These are phyloP conservation scores for Penicillium sp. DNA, from an alignment of 2,329 filamentous ascomycete genomes.

Conservation along the genomic window DNA sequence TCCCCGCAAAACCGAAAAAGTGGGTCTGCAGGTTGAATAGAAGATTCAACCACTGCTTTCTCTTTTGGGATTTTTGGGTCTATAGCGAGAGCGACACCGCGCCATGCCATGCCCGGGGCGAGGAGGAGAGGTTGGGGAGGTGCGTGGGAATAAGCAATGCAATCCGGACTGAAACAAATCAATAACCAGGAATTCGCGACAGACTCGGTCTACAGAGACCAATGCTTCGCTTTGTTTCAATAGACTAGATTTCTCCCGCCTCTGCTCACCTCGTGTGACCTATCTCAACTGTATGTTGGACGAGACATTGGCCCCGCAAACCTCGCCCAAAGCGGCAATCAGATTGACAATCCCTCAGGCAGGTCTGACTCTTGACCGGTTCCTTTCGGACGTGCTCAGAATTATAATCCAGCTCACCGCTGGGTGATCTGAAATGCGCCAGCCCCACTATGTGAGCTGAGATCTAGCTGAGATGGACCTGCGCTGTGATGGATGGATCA, in stretches of 20 bases:
- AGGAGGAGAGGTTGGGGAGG: not conserved
- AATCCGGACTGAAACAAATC: not conserved
- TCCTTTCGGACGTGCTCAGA: not conserved
- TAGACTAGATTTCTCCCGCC: not conserved
- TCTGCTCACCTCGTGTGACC: too few relatives aligned
- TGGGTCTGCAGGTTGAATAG: too few relatives aligned
- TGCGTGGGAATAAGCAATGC: not conserved
- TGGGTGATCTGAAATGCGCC: not conserved
- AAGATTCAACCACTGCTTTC: too few relatives aligned
- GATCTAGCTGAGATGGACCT: not conserved
- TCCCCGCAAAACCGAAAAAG: too few relatives aligned
- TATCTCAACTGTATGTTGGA: not conserved
- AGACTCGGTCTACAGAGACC: not conserved
- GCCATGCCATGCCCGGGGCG: not conserved
- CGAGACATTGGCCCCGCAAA: not conserved
- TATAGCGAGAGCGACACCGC: too few relatives aligned
- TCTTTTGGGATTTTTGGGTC: too few relatives aligned
- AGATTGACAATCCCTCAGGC: not conserved
- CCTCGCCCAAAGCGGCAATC: not conserved
- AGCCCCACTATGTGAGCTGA: not conserved
- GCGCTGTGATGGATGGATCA: not conserved
- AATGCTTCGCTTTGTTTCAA: not conserved
- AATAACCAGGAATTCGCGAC: not conserved
- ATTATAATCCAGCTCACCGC: not conserved
- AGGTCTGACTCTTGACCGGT: not conserved